phyloP scores from a whole-genome alignment of 2,329 filamentous ascomycete species.

The Pseudocercospora fuligena region DNA sequence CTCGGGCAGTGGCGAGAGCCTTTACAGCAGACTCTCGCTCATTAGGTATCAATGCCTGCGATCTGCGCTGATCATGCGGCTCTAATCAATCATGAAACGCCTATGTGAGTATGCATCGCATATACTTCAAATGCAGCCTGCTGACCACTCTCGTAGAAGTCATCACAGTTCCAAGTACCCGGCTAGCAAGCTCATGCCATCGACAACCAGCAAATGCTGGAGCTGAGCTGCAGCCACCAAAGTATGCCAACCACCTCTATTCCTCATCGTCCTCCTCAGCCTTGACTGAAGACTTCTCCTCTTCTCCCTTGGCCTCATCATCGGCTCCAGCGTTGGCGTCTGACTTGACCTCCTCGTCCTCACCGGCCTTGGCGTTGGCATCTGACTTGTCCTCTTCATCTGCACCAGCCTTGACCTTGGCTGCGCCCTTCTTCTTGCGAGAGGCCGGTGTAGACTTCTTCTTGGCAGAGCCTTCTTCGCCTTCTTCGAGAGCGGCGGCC shows the following conservation, averaged over 20 bases:
- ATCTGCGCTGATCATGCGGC: constrained; percentile 3
- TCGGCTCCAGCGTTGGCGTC: constrained; percentile 19
- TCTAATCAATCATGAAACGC: constrained; percentile 2
- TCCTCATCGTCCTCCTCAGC: not conserved
- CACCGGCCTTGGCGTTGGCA: constrained; percentile 19
- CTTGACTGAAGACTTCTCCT: not conserved
- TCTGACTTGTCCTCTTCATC: constrained; percentile 18
- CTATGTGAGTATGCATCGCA: not conserved
- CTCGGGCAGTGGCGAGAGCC: constrained; percentile 4
- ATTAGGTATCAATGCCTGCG: not conserved
- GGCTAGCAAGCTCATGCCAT: not conserved
- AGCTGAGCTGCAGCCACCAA: constrained; percentile 7
- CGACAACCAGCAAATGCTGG: constrained; percentile 1
- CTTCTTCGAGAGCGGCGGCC: constrained; percentile 24
- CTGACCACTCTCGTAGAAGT: constrained; percentile 4
- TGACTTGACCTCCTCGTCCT: constrained; percentile 18
- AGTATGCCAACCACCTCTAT: not conserved
- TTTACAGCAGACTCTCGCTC: not conserved
- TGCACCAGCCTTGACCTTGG: constrained; percentile 19
- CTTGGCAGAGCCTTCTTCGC: constrained; percentile 25
- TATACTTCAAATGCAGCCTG: not conserved
- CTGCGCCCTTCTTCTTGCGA: constrained; percentile 26
- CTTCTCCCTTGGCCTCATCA: constrained; percentile 10
- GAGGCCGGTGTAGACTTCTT: constrained; percentile 24
- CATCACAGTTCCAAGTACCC: not conserved